Evolutionary conservation across 129 eudicot genomes (phyloP).

Genomic region (Arctium lappa): DNA sequence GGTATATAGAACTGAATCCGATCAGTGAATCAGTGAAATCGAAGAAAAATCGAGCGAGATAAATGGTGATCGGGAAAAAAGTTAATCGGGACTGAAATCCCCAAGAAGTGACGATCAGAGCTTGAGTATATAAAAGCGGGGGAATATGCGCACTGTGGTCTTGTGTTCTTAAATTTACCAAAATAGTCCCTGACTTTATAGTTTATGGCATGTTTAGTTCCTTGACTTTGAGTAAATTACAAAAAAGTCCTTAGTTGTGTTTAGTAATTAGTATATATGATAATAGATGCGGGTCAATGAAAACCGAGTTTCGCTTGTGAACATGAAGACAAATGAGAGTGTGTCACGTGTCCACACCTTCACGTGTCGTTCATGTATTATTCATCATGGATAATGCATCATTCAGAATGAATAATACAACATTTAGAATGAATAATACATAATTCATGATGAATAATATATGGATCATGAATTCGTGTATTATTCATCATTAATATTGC

Average conservation of each 20-base stretch:
- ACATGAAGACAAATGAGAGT: too few relatives aligned
- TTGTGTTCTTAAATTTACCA: not conserved
- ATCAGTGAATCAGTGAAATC: constrained; percentile 4
- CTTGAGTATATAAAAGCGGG: constrained; percentile 16
- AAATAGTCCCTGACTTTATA: not conserved
- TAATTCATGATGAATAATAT: too few relatives aligned
- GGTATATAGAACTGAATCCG: constrained; percentile 22
- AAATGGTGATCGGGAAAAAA: not conserved
- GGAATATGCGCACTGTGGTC: constrained; percentile 17
- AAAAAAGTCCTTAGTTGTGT: not conserved
- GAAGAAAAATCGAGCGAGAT: constrained; percentile 15
- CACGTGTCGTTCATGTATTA: too few relatives aligned
- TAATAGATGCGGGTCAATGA: too few relatives aligned
- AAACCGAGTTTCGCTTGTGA: too few relatives aligned
- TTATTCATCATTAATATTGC: too few relatives aligned
- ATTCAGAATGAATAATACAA: too few relatives aligned
- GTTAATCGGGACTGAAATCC: constrained; percentile 23
- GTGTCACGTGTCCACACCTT: too few relatives aligned
- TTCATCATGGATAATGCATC: too few relatives aligned
- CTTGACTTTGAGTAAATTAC: not conserved
- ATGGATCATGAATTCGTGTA: too few relatives aligned
- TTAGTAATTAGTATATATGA: too few relatives aligned
- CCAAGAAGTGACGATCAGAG: constrained; percentile 20
- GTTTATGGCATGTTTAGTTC: not conserved
- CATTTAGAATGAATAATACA: too few relatives aligned